These are phyloP conservation scores for Apiotrichum porosum DNA, from an alignment of 1,284 basidiomycete genomes.

Conservation along the genomic window DNA sequence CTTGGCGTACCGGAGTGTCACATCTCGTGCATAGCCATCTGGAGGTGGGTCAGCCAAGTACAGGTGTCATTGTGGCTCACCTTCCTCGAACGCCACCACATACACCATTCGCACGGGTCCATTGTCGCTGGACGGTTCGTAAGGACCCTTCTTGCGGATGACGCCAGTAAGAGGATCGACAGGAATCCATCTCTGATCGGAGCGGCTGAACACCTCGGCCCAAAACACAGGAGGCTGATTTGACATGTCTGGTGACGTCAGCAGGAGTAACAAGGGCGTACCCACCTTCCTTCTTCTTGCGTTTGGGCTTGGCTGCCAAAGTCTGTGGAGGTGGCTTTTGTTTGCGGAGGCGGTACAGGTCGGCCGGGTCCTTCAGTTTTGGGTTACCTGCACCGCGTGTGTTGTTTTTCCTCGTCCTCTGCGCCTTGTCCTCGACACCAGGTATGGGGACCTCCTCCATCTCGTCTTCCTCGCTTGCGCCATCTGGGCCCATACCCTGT, in stretches of 20 bases:
- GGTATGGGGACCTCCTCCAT: slow-evolving; percentile 39
- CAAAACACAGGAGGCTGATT: slow-evolving; percentile 81
- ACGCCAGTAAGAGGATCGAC: slow-evolving; percentile 80
- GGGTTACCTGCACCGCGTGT: slow-evolving; percentile 36
- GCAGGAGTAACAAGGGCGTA: too few species aligned
- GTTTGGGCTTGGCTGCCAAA: slow-evolving; percentile 25
- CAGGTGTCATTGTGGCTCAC: slow-evolving; percentile 51
- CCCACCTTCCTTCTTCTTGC: slow-evolving; percentile 34
- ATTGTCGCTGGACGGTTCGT: slow-evolving; percentile 63
- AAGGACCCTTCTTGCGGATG: slow-evolving; percentile 72
- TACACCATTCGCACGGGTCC: slow-evolving; percentile 85
- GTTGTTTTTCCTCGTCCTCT: slow-evolving; percentile 48
- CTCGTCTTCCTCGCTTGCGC: slow-evolving; percentile 32
- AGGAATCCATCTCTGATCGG: slow-evolving; percentile 86
- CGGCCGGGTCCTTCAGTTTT: slow-evolving; percentile 34
- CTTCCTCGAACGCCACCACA: slow-evolving; percentile 91
- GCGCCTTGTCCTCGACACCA: slow-evolving; percentile 1
- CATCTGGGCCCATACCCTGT: slow-evolving; percentile 34
- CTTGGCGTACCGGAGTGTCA: slow-evolving; percentile 60
- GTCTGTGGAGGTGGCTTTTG: slow-evolving; percentile 25
- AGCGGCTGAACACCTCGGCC: slow-evolving; percentile 93
- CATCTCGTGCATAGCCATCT: slow-evolving; percentile 56
- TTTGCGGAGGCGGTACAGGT: slow-evolving; percentile 37
- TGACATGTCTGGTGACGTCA: slow-evolving; percentile 29
- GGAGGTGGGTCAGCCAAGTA: slow-evolving; percentile 5